These are phyloP conservation scores for Lolium rigidum DNA, from an alignment of 176 grass and related monocot genomes.

Conservation along the genomic window DNA sequence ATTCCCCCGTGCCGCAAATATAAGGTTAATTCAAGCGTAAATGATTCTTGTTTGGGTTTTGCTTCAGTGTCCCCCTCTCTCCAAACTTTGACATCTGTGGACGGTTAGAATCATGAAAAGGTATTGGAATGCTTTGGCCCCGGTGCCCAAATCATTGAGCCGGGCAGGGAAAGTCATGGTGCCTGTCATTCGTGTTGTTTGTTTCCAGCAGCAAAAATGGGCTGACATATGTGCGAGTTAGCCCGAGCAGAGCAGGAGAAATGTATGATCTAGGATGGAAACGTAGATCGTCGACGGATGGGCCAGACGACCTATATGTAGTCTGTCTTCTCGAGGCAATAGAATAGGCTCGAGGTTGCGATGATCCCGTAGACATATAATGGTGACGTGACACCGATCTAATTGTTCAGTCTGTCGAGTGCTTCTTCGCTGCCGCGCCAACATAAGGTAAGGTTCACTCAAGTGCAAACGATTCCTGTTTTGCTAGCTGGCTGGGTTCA, in stretches of 20 bases:
- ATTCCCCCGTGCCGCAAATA: too few relatives aligned
- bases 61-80: too few relatives aligned
- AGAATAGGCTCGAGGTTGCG: neutral
- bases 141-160: neutral
- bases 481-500: neutral
- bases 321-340: neutral
- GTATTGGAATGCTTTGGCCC: too few relatives aligned
- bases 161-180: neutral
- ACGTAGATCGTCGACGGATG: neutral
- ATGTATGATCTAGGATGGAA: neutral
- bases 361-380: neutral
- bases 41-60: too few relatives aligned
- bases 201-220: neutral
- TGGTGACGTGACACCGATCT: slow-evolving; percentile 27
- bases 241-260: slow-evolving; percentile 24
- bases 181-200: neutral
- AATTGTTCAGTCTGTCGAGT: slow-evolving; percentile 32
- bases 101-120: too few relatives aligned
- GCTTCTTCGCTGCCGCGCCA: neutral
- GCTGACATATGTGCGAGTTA: neutral
- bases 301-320: neutral
- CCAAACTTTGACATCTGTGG: too few relatives aligned
- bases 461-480: neutral
- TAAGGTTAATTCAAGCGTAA: too few relatives aligned
- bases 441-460: too few relatives aligned